Evolutionary conservation across 495 filamentous ascomycete species (phyloP).

Genomic region (Tricharina praecox): DNA sequence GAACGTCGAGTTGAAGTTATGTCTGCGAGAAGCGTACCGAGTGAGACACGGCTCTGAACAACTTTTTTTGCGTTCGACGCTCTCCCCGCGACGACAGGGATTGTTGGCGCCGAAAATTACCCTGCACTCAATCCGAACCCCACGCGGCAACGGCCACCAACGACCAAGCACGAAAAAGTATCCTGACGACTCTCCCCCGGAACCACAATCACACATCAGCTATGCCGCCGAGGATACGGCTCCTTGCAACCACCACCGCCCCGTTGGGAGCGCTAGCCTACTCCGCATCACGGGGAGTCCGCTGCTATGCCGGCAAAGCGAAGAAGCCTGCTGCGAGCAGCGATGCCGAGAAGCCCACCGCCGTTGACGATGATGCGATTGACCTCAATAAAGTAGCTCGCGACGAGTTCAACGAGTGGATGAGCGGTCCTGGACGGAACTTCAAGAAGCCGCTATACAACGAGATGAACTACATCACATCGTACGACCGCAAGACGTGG

Average conservation of each 20-base stretch:
- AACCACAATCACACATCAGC: background rate
- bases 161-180: background rate
- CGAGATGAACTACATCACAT: constrained; percentile 48
- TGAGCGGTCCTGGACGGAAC: constrained; percentile 39
- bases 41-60: background rate
- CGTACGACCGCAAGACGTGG: constrained; percentile 29
- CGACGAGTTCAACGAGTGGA: constrained; percentile 32
- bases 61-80: constrained; percentile 7
- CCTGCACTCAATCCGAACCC: background rate
- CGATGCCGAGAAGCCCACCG: background rate
- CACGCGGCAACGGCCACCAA: background rate
- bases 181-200: background rate
- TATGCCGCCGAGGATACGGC: background rate
- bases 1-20: too few species aligned
- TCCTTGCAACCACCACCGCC: background rate
- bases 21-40: too few species aligned
- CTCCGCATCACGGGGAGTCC: background rate
- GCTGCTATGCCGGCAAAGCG: too few species aligned
- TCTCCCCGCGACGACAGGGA: background rate
- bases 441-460: constrained; percentile 41
- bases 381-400: background rate
- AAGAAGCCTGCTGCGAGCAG: too few species aligned
- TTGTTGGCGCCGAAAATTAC: background rate
- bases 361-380: background rate
- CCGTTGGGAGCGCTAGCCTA: background rate